Percentiles rank a stretch among this genome's conserved stretches.
Conservation (phyloP, 2,329 filamentous ascomycete genomes). For the Nigrospora osmanthi region DNA sequence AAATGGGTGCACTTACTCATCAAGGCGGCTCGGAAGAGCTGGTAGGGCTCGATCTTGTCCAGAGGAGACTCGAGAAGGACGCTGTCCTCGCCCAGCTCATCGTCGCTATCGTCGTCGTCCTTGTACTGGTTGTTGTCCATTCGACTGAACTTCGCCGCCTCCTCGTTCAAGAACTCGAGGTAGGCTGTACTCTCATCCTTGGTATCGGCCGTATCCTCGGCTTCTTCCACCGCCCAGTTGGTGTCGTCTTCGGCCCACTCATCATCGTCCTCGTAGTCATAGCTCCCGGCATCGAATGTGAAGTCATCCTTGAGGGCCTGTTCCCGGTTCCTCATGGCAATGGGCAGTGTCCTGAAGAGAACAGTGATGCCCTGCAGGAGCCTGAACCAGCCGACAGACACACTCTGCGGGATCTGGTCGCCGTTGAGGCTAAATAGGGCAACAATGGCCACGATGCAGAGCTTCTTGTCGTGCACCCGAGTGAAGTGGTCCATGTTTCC, state of each 20-base stretch:
- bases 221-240: conserved; percentile 70
- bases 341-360: conserved; percentile 85
- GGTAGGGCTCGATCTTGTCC: conserved; percentile 92
- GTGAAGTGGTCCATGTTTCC: conserved; percentile 89
- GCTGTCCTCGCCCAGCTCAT: conserved; percentile 88
- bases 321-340: conserved; percentile 84
- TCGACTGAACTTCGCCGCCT: conserved; percentile 80
- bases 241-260: conserved; percentile 77
- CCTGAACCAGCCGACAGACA: conserved; percentile 91
- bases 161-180: conserved; percentile 89
- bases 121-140: conserved; percentile 33
- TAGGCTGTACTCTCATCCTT: conserved; percentile 92
- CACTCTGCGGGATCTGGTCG: conserved; percentile 80
- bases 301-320: conserved; percentile 88
- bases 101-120: conserved; percentile 61
- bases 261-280: conserved; percentile 65
- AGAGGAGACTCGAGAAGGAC: conserved; percentile 87
- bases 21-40: conserved; percentile 75
- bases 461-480: conserved; percentile 96
- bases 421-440: conserved; percentile 72
- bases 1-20: conserved; percentile 55
- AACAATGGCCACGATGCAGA: conserved; percentile 90
- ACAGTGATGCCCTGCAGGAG: conserved; percentile 80
- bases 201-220: conserved; percentile 57
- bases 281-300: conserved; percentile 53